Conservation (phyloP, 106 monocot genomes). For the Dioscorea alata region DNA sequence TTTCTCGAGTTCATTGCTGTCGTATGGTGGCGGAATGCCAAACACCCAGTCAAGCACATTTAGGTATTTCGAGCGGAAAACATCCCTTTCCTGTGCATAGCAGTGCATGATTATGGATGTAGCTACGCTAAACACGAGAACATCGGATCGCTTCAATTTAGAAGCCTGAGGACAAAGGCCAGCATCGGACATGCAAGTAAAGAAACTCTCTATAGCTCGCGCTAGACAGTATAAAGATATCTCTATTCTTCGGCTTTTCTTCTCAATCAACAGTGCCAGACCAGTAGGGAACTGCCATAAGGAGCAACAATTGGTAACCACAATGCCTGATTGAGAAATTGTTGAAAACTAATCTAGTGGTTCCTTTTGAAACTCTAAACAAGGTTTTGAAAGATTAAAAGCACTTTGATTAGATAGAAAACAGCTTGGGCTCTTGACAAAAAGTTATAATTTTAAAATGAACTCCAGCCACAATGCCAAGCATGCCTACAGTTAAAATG, state of each 20-base stretch:
- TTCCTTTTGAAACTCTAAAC: too few species aligned
- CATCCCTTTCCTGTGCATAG: conserved; percentile 90
- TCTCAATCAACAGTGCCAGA: conserved; percentile 80
- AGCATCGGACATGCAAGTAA: conserved; percentile 74
- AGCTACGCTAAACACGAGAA: conserved; percentile 78
- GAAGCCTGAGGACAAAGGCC: conserved; percentile 60
- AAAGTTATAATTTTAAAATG: too few species aligned
- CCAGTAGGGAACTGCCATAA: conserved; percentile 77
- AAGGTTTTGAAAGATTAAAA: too few species aligned
- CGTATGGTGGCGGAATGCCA: conserved; percentile 53
- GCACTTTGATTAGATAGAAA: too few species aligned
- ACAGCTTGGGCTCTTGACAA: too few species aligned
- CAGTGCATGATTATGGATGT: conserved; percentile 98
- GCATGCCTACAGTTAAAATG: not conserved
- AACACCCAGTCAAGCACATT: conserved; percentile 99
- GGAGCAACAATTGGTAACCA: not conserved
- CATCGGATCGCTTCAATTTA: conserved; percentile 73
- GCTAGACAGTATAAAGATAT: conserved; percentile 91
- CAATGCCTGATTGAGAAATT: not conserved
- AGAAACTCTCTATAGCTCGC: conserved; percentile 94
- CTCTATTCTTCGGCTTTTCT: conserved; percentile 88
- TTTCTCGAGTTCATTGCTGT: conserved; percentile 17
- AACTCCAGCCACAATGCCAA: too few species aligned
- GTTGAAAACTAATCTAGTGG: too few species aligned
- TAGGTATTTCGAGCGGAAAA: conserved; percentile 94